Evolutionary conservation across 2,329 filamentous ascomycete species (phyloP), one percentile per base, ranked within the genome.

Genomic region (Orbilia brochopaga): DNA sequence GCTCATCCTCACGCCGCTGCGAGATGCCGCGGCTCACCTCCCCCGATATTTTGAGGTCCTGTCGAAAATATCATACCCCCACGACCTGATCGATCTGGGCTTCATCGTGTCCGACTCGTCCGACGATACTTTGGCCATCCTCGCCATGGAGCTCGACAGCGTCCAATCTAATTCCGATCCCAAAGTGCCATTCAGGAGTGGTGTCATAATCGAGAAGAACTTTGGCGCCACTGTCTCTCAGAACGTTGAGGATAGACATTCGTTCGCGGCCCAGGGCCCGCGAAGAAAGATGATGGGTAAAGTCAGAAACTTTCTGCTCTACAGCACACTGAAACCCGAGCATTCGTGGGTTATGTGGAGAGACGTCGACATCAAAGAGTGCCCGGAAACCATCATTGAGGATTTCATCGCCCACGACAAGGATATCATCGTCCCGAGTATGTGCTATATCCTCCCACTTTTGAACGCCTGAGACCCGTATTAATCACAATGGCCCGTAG

Each of bases 301-400:
- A 75, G 94, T 94, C 27, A 87, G 94, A 76, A 99, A 99, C 80
- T 99, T 96, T 80, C 84, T 99, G 19, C 85, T 99, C 1, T 86
- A 87, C 32, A 84, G 91, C 0, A 89, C 94, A 1, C 79, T 99
- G 77, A 96, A 95, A 82, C 87, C 92, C 0, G 92, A 97, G 73
- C 94, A 99, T 79, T 93, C 92, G 7, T 99, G 94, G 94, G 92
- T 97, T 7, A 97, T 97, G 80, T 99, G 94, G 94, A 87, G 94
- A 70, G 94, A 99, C 79, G 92, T 96, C 55, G 94, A 99, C 80
- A 97, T 99, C 76, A 87, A 90, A 52, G 92, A 99, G 78, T 96
- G 90, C 79, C 91, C 93, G 1, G 85, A 85, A 74, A 88, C 86
- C 78, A 95, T 99, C 73, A 83, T 99, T 35, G 92, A 99, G 81